Percentiles rank a stretch among this genome's conserved stretches.
Evolutionary conservation across 352 stramenopile genomes (phyloP).

Genomic region (Pythium dissotocum): DNA sequence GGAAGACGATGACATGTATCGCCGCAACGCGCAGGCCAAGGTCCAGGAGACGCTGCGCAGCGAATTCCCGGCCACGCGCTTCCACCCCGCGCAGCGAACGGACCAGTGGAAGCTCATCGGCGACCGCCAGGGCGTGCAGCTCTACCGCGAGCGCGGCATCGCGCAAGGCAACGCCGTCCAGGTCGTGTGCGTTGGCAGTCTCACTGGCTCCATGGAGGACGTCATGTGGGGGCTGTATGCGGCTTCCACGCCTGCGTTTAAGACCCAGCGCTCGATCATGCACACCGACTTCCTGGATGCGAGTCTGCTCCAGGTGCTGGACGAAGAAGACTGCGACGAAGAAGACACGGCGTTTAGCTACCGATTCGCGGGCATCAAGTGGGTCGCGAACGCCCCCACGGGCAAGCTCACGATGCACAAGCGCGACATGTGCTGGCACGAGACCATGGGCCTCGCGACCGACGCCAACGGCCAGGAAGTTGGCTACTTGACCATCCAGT

Average conservation of each 20-base stretch:
- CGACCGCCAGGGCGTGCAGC: constrained; percentile 47
- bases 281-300: constrained; percentile 59
- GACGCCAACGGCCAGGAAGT: constrained; percentile 53
- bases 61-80: constrained; percentile 45
- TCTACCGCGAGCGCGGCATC: constrained; percentile 60
- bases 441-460: constrained; percentile 54
- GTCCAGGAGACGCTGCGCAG: constrained; percentile 44
- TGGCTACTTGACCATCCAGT: constrained; percentile 67
- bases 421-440: constrained; percentile 65
- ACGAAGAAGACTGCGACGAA: constrained; percentile 52
- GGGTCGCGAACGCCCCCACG: constrained; percentile 43
- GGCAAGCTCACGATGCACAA: constrained; percentile 62
- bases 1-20: constrained; percentile 35
- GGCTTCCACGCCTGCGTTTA: constrained; percentile 40
- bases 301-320: constrained; percentile 55
- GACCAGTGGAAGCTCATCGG: constrained; percentile 65
- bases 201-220: constrained; percentile 55
- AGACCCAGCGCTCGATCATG: constrained; percentile 67
- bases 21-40: constrained; percentile 35
- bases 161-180: constrained; percentile 52
- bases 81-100: constrained; percentile 50
- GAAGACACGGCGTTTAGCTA: constrained; percentile 54
- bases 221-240: constrained; percentile 66
- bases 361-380: constrained; percentile 64
- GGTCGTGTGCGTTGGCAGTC: constrained; percentile 47